These are phyloP conservation scores for Hypoxylon intermedium DNA, from an alignment of 495 filamentous ascomycete genomes.

Conservation along the genomic window DNA sequence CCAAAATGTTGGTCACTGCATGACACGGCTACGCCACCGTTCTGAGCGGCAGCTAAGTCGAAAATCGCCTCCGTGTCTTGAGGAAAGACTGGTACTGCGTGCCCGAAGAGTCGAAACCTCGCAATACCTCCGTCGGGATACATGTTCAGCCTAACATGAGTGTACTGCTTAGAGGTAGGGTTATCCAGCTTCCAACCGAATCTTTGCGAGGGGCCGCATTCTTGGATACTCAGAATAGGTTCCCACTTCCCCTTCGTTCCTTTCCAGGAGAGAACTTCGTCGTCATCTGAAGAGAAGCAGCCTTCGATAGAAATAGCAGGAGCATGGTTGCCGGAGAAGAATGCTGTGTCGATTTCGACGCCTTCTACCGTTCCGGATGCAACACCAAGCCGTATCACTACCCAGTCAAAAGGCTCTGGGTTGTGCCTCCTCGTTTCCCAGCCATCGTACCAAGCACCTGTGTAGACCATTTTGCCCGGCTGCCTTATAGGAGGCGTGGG, in stretches of 20 bases:
- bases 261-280: conserved; percentile 65
- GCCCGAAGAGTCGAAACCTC: conserved; percentile 80
- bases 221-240: conserved; percentile 70
- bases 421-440: conserved; percentile 96
- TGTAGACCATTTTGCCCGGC: conserved; percentile 81
- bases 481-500: conserved; percentile 76
- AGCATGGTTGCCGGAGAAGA: conserved; percentile 88
- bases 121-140: conserved; percentile 96
- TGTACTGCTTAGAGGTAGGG: conserved; percentile 70
- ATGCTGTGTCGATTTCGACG: conserved; percentile 85
- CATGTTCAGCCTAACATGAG: conserved; percentile 87
- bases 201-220: conserved; percentile 77
- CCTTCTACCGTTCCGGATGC: conserved; percentile 77
- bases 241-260: conserved; percentile 70
- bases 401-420: conserved; percentile 78
- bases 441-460: conserved; percentile 93
- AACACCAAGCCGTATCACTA: conserved; percentile 80
- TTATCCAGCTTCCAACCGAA: conserved; percentile 77
- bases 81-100: conserved; percentile 75
- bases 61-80: conserved; percentile 67
- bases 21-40: conserved; percentile 76
- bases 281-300: conserved; percentile 66
- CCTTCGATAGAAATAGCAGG: conserved; percentile 85
- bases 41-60: conserved; percentile 82
- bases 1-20: conserved; percentile 91